Percentiles rank a stretch among this genome's conserved stretches.
Evolutionary conservation across 176 grass and related monocot species (phyloP).

Genomic region (Pharus latifolius): DNA sequence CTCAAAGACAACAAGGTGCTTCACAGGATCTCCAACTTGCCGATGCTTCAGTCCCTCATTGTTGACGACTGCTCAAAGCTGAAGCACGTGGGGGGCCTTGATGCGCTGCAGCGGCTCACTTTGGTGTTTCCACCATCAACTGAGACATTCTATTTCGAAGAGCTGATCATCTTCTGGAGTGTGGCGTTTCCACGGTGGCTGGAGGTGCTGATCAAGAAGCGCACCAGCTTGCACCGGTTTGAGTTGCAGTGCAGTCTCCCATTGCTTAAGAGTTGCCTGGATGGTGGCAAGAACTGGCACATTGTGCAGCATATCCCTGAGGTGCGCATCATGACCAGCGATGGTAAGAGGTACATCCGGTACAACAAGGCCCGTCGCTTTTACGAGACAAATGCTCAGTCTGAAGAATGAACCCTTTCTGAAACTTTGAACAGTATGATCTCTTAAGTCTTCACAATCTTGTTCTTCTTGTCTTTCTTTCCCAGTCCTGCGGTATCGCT

Average conservation of each 20-base stretch:
- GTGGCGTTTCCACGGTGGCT: slow-evolving; percentile 68
- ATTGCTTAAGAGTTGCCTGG: slow-evolving; percentile 62
- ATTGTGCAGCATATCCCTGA: slow-evolving; percentile 59
- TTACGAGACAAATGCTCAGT: slow-evolving; percentile 59
- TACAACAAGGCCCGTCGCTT: slow-evolving; percentile 49
- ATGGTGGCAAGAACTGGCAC: slow-evolving; percentile 67
- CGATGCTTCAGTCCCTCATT: slow-evolving; percentile 21
- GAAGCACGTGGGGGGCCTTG: slow-evolving; percentile 54
- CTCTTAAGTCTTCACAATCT: neutral
- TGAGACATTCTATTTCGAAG: slow-evolving; percentile 69
- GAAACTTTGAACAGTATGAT: neutral
- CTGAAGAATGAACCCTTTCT: slow-evolving; percentile 43
- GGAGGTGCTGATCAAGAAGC: slow-evolving; percentile 40
- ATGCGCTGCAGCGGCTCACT: slow-evolving; percentile 35
- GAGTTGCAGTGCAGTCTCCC: slow-evolving; percentile 49
- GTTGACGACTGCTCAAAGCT: slow-evolving; percentile 56
- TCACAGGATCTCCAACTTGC: slow-evolving; percentile 42
- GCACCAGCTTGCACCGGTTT: slow-evolving; percentile 33
- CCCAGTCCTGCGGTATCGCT: too few relatives aligned
- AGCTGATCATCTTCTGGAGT: slow-evolving; percentile 71
- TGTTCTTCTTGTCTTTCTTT: neutral
- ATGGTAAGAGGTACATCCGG: slow-evolving; percentile 49
- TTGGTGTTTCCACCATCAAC: slow-evolving; percentile 57
- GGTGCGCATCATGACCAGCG: slow-evolving; percentile 39
- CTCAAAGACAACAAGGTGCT: slow-evolving; percentile 60